Conservation (phyloP, 495 filamentous ascomycete genomes). For the Xylaria cubensis region DNA sequence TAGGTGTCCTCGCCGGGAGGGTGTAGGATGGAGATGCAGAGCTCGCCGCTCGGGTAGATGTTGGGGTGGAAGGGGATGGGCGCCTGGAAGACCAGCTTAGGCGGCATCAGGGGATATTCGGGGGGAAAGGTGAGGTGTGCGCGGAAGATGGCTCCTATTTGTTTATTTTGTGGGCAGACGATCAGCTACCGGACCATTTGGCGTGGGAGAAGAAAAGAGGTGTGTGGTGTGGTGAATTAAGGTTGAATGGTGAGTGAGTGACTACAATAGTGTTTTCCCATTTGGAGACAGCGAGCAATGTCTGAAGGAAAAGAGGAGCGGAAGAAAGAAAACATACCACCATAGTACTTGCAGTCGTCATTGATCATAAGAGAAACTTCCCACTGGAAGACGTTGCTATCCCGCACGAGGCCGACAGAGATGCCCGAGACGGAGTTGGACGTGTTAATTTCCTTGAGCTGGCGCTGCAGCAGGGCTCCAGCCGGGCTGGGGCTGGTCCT, state of each 20-base stretch:
- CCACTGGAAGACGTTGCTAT: slow-evolving; percentile 97
- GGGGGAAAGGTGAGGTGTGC: slow-evolving; percentile 78
- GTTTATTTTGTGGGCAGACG: no score
- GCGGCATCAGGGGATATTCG: slow-evolving; percentile 88
- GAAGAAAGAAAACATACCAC: slow-evolving; percentile 56
- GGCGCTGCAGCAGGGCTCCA: slow-evolving; percentile 78
- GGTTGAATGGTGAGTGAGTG: no score
- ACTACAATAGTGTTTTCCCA: not conserved
- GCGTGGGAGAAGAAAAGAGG: no score
- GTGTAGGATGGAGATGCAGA: slow-evolving; percentile 97
- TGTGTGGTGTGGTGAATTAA: no score
- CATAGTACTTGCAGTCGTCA: slow-evolving; percentile 95
- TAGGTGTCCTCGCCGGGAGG: slow-evolving; percentile 95
- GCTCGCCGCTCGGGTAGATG: slow-evolving; percentile 86
- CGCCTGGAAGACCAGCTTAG: slow-evolving; percentile 87
- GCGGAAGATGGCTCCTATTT: slow-evolving; percentile 83
- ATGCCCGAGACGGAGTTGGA: slow-evolving; percentile 93
- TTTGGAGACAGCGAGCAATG: not conserved
- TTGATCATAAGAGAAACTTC: slow-evolving; percentile 99
- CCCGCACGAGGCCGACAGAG: slow-evolving; percentile 83
- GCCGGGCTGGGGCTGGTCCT: slow-evolving; percentile 46
- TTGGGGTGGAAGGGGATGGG: slow-evolving; percentile 94
- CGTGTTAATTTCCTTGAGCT: slow-evolving; percentile 92
- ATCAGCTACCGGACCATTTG: no score
- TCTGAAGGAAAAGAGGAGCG: not conserved